Percentiles rank a stretch among this genome's conserved stretches.
Conservation (phyloP, 306 rosid species). For the Hippophae tibetana region DNA sequence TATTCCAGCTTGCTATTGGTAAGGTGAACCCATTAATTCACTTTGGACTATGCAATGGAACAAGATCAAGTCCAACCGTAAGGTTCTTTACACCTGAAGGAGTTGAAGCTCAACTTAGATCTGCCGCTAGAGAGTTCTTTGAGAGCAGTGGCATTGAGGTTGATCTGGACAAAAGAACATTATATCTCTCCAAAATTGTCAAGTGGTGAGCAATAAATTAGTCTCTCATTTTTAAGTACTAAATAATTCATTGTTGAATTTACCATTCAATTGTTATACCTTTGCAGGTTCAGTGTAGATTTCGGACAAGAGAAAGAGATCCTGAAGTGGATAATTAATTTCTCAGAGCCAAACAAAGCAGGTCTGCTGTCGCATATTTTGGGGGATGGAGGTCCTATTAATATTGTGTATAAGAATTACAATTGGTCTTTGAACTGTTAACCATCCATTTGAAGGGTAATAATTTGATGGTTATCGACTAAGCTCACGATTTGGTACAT, state of each 20-base stretch:
- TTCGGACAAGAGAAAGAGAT: conserved; percentile 70
- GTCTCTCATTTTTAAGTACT: too few relatives aligned
- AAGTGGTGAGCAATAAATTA: conserved; percentile 46
- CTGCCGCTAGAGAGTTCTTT: conserved; percentile 75
- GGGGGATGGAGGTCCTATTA: conserved; percentile 60
- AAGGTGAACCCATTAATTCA: conserved; percentile 75
- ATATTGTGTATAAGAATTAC: conserved; percentile 49
- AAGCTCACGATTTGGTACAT: too few relatives aligned
- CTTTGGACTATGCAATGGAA: conserved; percentile 79
- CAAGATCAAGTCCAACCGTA: conserved; percentile 76
- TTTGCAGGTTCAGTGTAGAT: conserved; percentile 65
- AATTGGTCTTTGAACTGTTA: conserved; percentile 68
- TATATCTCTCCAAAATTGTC: conserved; percentile 51
- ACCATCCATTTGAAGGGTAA: too few relatives aligned
- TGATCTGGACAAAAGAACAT: conserved; percentile 76
- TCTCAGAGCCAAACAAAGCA: conserved; percentile 67
- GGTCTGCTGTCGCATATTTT: conserved; percentile 86
- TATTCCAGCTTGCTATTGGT: conserved; percentile 48
- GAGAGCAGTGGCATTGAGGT: conserved; percentile 61
- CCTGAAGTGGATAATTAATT: conserved; percentile 58
- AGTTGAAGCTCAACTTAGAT: conserved; percentile 67
- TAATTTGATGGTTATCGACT: too few relatives aligned
- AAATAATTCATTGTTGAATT: too few relatives aligned
- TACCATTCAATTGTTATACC: background rate
- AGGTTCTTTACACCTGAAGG: conserved; percentile 65